Evolutionary conservation across 2,329 filamentous ascomycete species (phyloP).

Genomic region (Endothia cerciana): DNA sequence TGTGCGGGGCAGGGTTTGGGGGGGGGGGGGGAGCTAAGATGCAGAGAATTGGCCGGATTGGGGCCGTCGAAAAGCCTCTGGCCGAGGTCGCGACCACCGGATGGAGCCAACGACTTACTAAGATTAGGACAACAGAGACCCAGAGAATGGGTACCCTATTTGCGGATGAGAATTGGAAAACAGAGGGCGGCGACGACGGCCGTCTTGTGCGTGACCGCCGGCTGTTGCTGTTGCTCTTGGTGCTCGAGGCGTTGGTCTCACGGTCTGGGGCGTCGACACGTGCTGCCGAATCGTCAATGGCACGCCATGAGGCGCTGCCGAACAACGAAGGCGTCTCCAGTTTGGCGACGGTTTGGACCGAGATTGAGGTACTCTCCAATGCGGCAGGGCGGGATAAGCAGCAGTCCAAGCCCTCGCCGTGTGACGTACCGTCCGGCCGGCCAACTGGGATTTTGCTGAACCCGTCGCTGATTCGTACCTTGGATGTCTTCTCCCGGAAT

Average conservation of each 20-base stretch:
- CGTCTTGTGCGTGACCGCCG: background rate
- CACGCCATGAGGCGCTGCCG: slow-evolving; percentile 36
- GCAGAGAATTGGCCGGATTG: slow-evolving; percentile 28
- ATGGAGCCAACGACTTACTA: slow-evolving; percentile 35
- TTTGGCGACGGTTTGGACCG: slow-evolving; percentile 42
- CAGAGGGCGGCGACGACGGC: background rate
- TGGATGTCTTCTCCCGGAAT: background rate
- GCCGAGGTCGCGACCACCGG: slow-evolving; percentile 8
- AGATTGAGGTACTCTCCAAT: slow-evolving; percentile 40
- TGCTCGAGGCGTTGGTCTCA: slow-evolving; percentile 24
- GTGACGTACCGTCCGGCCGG: slow-evolving; percentile 17
- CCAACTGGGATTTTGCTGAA: background rate
- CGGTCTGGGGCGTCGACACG: slow-evolving; percentile 24
- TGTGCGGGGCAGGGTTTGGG: slow-evolving; percentile 27
- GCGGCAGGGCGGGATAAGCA: slow-evolving; percentile 14
- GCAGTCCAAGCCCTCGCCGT: slow-evolving; percentile 11
- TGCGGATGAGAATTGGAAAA: slow-evolving; percentile 22
- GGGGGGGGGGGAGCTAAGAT: slow-evolving; percentile 31
- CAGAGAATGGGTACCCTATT: slow-evolving; percentile 38
- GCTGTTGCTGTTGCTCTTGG: background rate
- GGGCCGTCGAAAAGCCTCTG: slow-evolving; percentile 15
- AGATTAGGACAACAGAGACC: slow-evolving; percentile 36
- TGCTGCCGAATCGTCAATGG: slow-evolving; percentile 33
- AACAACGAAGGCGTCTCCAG: slow-evolving; percentile 27
- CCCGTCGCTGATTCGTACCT: slow-evolving; percentile 11